Base-by-base conservation (phyloP, 306 rosid species). In the Quercus alba region DNA sequence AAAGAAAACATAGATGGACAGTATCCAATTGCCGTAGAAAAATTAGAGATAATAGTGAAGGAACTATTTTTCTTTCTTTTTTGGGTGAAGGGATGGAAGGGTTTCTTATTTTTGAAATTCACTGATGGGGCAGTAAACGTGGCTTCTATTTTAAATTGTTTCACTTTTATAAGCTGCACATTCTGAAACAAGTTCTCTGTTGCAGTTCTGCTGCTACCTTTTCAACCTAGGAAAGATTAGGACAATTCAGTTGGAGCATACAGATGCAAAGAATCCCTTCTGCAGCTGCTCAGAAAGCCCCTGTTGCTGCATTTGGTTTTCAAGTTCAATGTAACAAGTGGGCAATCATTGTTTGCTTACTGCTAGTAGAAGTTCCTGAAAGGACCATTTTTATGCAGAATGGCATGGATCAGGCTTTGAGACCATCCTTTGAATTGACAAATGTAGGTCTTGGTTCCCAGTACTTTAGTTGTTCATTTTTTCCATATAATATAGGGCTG, bases 221-320 rank as follows among this genome's bases (percentile, higher is more conserved):
- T 93, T 93, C 82, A 93, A 95, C 87, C 90, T 95, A 1, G 99
- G 99, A 20, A 95, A 95, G 87, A 95, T 95, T 76, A 90, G 98
- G 68, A 95, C 99, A 2, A 95, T 93, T 72, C 98, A 93, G 81
- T 76, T 95, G 91, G 99, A 95, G 89, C 93, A 88, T 74, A 95
- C 99, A 13, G 99, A 95, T 86, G 97, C 99, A 58, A 95, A 93
- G 99, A 91, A 82, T 93, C 98, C 77, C 98, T 95, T 25, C 93
- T 95, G 35, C 99, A 78, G 99, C 98, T 74, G 98, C 99, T 64
- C 83, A 98, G 81, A 93, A 95, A 78, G 98, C 98, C 78, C 98
- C 99, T 12, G 81, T 89, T 75, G 95, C 99, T 15, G 99, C 99
- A n/a, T 94, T 91, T 28, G 97, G 99, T 41, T 93, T 95, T 83